phyloP scores from a whole-genome alignment of 2,329 filamentous ascomycete genomes.

The Fusarium multiceps region DNA sequence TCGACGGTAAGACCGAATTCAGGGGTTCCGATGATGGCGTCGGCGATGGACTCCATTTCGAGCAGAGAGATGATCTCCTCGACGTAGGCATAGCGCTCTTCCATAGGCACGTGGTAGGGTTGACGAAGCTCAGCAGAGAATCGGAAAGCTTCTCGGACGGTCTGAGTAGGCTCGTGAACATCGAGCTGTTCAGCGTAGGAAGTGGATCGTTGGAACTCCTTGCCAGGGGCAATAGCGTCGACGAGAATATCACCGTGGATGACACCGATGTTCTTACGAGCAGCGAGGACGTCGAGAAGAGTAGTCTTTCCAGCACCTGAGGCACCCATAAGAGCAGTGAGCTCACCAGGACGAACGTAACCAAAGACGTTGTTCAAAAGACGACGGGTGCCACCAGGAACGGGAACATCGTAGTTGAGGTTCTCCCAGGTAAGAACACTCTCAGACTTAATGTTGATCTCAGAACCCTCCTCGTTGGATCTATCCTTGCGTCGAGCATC shows the following conservation, averaged over 20 bases:
- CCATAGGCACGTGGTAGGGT: slow-evolving; percentile 62
- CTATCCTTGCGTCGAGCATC: slow-evolving; percentile 64
- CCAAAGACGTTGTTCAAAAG: slow-evolving; percentile 69
- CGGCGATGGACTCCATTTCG: slow-evolving; percentile 69
- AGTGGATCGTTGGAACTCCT: slow-evolving; percentile 70
- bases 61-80: slow-evolving; percentile 70
- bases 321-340: slow-evolving; percentile 84
- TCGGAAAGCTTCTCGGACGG: slow-evolving; percentile 70
- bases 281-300: slow-evolving; percentile 78
- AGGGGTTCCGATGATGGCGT: slow-evolving; percentile 67
- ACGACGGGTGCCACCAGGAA: slow-evolving; percentile 65
- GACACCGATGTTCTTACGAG: slow-evolving; percentile 70
- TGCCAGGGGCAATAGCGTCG: slow-evolving; percentile 66
- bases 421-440: slow-evolving; percentile 87
- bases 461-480: slow-evolving; percentile 57
- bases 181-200: slow-evolving; percentile 73
- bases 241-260: slow-evolving; percentile 68
- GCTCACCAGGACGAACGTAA: slow-evolving; percentile 79
- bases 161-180: slow-evolving; percentile 70
- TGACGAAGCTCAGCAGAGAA: slow-evolving; percentile 73
- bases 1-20: slow-evolving; percentile 78
- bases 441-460: slow-evolving; percentile 68
- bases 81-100: slow-evolving; percentile 69
- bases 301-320: slow-evolving; percentile 92
- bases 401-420: slow-evolving; percentile 80